Evolutionary conservation across 2,329 filamentous ascomycete genomes (phyloP).

Genomic region (Scleromitrula shiraiana): DNA sequence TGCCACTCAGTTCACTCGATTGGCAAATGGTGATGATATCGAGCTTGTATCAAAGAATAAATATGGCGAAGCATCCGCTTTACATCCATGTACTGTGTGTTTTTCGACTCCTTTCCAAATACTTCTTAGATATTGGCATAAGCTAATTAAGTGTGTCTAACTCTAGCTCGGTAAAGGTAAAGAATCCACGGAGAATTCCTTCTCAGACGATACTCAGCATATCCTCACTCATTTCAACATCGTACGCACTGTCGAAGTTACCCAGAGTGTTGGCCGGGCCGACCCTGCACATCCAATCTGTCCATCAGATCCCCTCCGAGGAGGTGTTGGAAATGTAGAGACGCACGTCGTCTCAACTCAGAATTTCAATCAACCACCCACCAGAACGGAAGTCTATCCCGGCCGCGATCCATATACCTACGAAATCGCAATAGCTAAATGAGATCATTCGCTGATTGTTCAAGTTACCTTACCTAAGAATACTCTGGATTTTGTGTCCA

Average conservation of each 20-base stretch:
- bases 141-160: too few relatives aligned
- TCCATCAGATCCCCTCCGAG: not conserved
- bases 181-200: too few relatives aligned
- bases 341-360: conserved; percentile 1
- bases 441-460: too few relatives aligned
- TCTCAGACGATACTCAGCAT: not conserved
- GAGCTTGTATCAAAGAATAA: not conserved
- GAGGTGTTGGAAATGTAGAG: not conserved
- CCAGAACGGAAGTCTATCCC: not conserved
- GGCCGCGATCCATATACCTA: not conserved
- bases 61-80: too few relatives aligned
- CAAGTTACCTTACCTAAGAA: too few relatives aligned
- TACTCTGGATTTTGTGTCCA: too few relatives aligned
- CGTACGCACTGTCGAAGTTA: not conserved
- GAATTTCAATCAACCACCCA: not conserved
- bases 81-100: too few relatives aligned
- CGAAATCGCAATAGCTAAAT: too few relatives aligned
- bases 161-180: too few relatives aligned
- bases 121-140: too few relatives aligned
- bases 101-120: too few relatives aligned
- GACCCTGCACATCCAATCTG: not conserved
- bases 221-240: not conserved
- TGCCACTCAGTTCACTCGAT: not conserved
- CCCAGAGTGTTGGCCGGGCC: not conserved
- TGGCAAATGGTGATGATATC: not conserved